Evolutionary conservation across 2,329 filamentous ascomycete genomes (phyloP), one percentile per base, ranked within the genome.

Genomic region (Juglanconis juglandina): DNA sequence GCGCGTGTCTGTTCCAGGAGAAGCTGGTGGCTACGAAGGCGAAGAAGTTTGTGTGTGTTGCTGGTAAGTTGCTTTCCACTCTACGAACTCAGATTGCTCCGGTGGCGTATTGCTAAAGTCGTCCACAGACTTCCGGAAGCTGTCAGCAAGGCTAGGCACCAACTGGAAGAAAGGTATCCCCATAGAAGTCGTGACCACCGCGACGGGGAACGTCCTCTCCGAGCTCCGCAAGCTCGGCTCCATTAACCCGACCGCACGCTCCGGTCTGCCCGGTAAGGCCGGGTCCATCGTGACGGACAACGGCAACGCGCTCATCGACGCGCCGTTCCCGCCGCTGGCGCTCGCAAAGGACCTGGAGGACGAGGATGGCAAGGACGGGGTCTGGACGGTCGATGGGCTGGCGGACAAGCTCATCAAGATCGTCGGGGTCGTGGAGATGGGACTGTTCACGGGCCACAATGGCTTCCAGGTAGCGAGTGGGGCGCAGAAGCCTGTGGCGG

Each of bases 1-100:
- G 95, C 61, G 95, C 92, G n/a, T 99, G 95, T 76, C 78, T 98
- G 59, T 96, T 96, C 79, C 95, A 98, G 75, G 95, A 99, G 78
- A 99, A 99, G 80, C 81, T 99, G 41, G 93, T 99, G 4, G 93
- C 93, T 5, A 86, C 91, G 62, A 85, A 89, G 53, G 89, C 92
- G 3, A 90, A 87, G 75, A 90, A 91, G 71, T 96, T 97, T 70
- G 82, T 97, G 64, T 94, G 91, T 68, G 91, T 96, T 60, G 92
- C 91, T 59, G 89, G 88, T 91, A 75, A 69, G 82, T 75, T 33
- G 4, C n/a, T 4, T 6, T 13, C 11, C 5, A 17, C 9, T 17
- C 3, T 37, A n/a, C 8, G 7, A 8, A 8, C 1, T 14, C 17
- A 35, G 32, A 32, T 8, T 24, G 9, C 14, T 3, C 4, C 1